Evolutionary conservation across 2,329 filamentous ascomycete genomes (phyloP), one percentile per base, ranked within the genome.

Genomic region (Pezicula neosporulosa): DNA sequence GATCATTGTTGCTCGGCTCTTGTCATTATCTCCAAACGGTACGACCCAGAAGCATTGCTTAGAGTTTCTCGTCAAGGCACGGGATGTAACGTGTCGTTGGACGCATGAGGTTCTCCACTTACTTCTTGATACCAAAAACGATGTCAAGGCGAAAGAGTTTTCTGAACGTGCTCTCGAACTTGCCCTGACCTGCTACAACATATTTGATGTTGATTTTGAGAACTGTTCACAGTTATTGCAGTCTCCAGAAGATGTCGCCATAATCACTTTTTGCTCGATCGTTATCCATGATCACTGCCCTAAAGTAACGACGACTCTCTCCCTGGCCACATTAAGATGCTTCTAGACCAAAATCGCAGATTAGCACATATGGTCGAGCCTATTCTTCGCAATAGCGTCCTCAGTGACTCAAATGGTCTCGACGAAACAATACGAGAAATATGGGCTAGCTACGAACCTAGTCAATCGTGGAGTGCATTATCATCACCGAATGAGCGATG

Each of bases 321-420:
- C 15, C 63, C 82, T 0, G 68, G 65, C n/a, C 76, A 77, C 21
- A 60, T 84, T 0, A 78, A 84, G 51, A 78, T 74, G 0, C 53
- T 82, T 0, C 5, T 44, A 9, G 9, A 28, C 3, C 18, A 33
- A 27, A 37, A 52, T 5, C 54, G 38, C 28, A 52, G 54, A 28
- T 27, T 53, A 27, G 52, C 54, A 27, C 59, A 59, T 41, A 30
- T 37, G 6, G 33, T 63, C 16, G 63, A 64, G 44, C 27, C 41
- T 15, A 30, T 47, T 3, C 33, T 66, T 28, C 53, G 54, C 13
- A 10, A 52, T 6, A 43, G 52, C 7, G 59, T 62, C 45, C 41
- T 62, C 19, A 27, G 21, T 18, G 44, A 61, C n/a, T 49, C 44
- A 36, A 13, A 45, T 2, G 56, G 54, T 13, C 58, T 68, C 7